Evolutionary conservation across 1,139 yeast genomes (phyloP), one percentile per base, ranked within the genome.

Genomic region (Kluyveromyces marxianus): DNA sequence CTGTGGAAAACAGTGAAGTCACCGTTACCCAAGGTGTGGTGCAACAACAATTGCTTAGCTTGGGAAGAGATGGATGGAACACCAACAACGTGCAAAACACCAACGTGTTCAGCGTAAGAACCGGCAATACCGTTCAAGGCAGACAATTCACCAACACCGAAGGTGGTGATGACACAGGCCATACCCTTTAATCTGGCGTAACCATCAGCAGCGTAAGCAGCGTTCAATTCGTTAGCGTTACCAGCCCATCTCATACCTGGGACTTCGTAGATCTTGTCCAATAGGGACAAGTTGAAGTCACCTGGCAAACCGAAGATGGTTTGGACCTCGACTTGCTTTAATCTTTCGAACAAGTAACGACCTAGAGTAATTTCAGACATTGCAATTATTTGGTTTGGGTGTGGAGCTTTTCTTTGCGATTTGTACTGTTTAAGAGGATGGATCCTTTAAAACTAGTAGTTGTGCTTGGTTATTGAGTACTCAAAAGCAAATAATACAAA

Each of bases 101-200:
- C 95, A 33, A 79, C 79, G 60, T 75, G 81, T 65, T 87, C 96
- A 40, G 92, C 83, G 66, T 75, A 83, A 5, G 95, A 79, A 51
- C 95, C 95, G 41, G 90, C 78, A 50, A 85, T 73, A 44, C 95
- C 96, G 67, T 87, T 88, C 53, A 87, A 66, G 10, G 95, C 95
- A 46, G 87, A 79, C 50, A 87, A 74, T 67, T 87, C 96, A 49
- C 96, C 96, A 42, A 88, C 96, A 47, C 95, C 96, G 65, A 73
- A 84, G 21, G 88, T 81, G 52, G 88, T 81, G 52, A 81, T 70
- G 48, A 81, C 54, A 52, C 79, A 76, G 44, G 77, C 75, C 60
- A 79, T 67, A n/a, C 81, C 77, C 63, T 78, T 79, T 52, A 81
- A 70, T 60, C 86, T 69, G 42, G 85, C 76, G 67, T 81, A 81